phyloP scores from a whole-genome alignment of 1,139 yeast species.

The Saccharomyces hybrid region DNA sequence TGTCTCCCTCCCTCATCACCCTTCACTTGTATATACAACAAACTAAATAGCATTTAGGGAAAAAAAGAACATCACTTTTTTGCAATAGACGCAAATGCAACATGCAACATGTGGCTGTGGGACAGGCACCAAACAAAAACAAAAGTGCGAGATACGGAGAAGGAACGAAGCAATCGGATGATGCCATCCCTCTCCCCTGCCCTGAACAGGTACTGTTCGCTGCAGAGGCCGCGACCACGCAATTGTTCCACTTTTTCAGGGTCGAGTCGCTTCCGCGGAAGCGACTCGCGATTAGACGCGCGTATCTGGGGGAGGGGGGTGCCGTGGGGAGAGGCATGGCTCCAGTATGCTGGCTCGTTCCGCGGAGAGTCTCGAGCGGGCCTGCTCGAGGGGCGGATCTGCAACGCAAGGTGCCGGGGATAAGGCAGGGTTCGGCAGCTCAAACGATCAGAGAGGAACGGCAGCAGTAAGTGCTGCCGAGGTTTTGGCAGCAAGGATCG shows the following conservation, averaged over 20 bases:
- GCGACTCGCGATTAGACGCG: not conserved
- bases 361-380: not conserved
- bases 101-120: not conserved
- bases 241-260: not conserved
- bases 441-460: not conserved
- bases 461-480: not conserved
- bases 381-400: not conserved
- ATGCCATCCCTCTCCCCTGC: not conserved
- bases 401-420: constrained; percentile 1
- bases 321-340: not conserved
- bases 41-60: not conserved
- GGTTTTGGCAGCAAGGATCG: not conserved
- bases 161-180: not conserved
- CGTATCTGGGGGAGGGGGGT: not conserved
- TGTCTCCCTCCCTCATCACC: not conserved
- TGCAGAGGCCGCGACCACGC: not conserved
- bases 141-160: not conserved
- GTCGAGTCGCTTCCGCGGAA: not conserved
- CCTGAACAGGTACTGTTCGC: not conserved
- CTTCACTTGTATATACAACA: not conserved
- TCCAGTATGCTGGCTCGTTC: not conserved
- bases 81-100: not conserved
- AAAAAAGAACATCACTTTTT: not conserved
- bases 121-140: not conserved
- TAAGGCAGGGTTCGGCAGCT: not conserved